phyloP scores from a whole-genome alignment of 2,329 filamentous ascomycete genomes.

The Epicoccum nigrum region DNA sequence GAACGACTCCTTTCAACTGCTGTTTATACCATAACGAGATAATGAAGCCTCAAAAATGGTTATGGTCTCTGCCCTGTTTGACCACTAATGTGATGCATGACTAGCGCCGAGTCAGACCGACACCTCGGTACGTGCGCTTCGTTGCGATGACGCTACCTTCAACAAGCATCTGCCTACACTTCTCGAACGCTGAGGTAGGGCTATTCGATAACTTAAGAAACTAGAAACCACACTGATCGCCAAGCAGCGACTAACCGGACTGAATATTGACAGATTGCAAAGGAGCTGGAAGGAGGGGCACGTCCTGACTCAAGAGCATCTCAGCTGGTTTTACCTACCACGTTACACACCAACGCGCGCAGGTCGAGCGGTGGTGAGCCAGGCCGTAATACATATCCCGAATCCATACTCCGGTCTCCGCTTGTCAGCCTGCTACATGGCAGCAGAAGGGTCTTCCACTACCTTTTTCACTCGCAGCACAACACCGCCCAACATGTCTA shows the following conservation, averaged over 20 bases:
- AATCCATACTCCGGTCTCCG: not conserved
- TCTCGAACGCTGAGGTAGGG: not conserved
- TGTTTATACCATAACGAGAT: constrained; percentile 24
- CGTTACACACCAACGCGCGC: no score
- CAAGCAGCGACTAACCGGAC: not conserved
- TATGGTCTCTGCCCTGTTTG: not conserved
- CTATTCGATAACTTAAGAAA: no score
- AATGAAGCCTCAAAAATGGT: not conserved
- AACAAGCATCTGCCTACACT: not conserved
- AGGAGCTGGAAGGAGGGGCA: constrained; percentile 12
- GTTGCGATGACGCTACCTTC: constrained; percentile 3
- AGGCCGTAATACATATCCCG: not conserved
- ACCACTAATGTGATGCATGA: constrained; percentile 3
- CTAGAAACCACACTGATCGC: no score
- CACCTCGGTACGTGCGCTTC: constrained; percentile 1
- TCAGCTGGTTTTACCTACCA: no score
- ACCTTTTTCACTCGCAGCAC: constrained; percentile 6
- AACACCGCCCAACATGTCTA: constrained; percentile 3
- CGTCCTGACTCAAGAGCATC: no score
- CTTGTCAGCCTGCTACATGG: not conserved
- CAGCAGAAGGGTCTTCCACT: not conserved
- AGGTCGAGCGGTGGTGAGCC: no score
- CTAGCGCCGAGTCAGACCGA: constrained; percentile 6
- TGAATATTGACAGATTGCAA: not conserved
- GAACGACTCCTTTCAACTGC: constrained; percentile 20